Conservation (phyloP, 352 stramenopile species). For the Phytophthora litchii region DNA sequence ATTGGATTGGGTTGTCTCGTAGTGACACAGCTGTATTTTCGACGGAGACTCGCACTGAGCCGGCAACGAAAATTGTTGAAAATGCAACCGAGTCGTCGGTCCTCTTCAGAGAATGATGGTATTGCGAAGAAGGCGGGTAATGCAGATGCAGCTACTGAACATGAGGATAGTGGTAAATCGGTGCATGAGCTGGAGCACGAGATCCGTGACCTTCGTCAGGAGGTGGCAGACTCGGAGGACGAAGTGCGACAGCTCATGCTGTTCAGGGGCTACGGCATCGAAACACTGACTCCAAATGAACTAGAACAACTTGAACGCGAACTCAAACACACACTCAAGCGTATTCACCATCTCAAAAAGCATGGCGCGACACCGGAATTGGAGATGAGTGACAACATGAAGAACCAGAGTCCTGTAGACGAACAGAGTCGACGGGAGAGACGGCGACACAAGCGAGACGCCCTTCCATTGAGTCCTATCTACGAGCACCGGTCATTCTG, state of each 20-base stretch:
- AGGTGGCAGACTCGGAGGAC: conserved; percentile 75
- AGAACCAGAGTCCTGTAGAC: conserved; percentile 3
- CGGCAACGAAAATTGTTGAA: conserved; percentile 18
- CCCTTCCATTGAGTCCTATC: conserved; percentile 26
- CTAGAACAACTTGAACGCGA: conserved; percentile 62
- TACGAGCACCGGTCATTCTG: conserved; percentile 33
- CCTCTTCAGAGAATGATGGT: conserved; percentile 10
- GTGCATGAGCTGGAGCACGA: conserved; percentile 57
- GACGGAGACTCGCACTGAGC: conserved; percentile 11
- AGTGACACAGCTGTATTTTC: conserved; percentile 42
- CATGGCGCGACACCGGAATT: conserved; percentile 21
- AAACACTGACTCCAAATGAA: conserved; percentile 49
- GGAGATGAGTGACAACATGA: neutral
- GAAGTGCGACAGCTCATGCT: conserved; percentile 80
- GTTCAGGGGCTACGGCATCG: conserved; percentile 77
- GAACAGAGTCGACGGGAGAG: conserved; percentile 21
- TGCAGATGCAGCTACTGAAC: neutral
- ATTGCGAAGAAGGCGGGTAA: neutral
- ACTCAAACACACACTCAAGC: conserved; percentile 58
- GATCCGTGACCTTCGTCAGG: conserved; percentile 67
- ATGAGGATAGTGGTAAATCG: conserved; percentile 9
- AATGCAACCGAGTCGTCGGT: conserved; percentile 16
- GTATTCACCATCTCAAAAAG: conserved; percentile 55
- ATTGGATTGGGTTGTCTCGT: conserved; percentile 58
- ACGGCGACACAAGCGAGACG: conserved; percentile 24